phyloP scores from a whole-genome alignment of 2,329 filamentous ascomycete species.

The Verruconis gallopava region DNA sequence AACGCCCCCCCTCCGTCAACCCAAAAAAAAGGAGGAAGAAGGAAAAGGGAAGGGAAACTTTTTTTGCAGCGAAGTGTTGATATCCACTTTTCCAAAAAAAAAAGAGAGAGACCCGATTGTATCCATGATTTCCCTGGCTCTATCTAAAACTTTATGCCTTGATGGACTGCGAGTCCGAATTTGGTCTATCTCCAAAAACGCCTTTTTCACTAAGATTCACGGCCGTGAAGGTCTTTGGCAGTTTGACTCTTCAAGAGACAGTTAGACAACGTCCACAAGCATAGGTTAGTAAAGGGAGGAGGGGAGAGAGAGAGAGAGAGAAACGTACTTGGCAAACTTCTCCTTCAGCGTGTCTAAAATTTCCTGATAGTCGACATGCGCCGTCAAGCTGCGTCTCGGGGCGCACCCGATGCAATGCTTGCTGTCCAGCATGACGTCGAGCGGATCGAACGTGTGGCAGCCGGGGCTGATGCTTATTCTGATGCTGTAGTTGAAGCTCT shows the following conservation, averaged over 20 bases:
- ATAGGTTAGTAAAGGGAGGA: neutral
- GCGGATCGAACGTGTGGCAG: slow-evolving; percentile 89
- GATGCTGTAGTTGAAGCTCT: slow-evolving; percentile 85
- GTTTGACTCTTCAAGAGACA: slow-evolving; percentile 28
- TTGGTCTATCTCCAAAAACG: slow-evolving; percentile 4
- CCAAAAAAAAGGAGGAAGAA: too few relatives aligned
- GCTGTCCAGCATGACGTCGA: slow-evolving; percentile 88
- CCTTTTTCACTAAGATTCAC: slow-evolving; percentile 36
- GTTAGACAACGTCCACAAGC: neutral
- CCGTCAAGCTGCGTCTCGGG: slow-evolving; percentile 75
- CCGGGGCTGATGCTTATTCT: slow-evolving; percentile 91
- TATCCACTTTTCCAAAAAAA: too few relatives aligned
- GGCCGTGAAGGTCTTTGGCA: slow-evolving; percentile 38
- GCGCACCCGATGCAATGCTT: slow-evolving; percentile 94
- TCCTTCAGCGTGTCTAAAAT: slow-evolving; percentile 91
- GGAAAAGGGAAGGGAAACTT: too few relatives aligned
- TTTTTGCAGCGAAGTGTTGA: too few relatives aligned
- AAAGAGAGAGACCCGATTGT: too few relatives aligned
- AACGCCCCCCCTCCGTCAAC: too few relatives aligned
- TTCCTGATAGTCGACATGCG: slow-evolving; percentile 89
- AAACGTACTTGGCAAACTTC: slow-evolving; percentile 74
- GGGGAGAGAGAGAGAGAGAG: neutral
- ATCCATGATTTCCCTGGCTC: too few relatives aligned
- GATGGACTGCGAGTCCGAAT: neutral
- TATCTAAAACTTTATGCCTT: neutral